Conservation (phyloP, 2,329 filamentous ascomycete genomes). For the Aspergillus ruber region DNA sequence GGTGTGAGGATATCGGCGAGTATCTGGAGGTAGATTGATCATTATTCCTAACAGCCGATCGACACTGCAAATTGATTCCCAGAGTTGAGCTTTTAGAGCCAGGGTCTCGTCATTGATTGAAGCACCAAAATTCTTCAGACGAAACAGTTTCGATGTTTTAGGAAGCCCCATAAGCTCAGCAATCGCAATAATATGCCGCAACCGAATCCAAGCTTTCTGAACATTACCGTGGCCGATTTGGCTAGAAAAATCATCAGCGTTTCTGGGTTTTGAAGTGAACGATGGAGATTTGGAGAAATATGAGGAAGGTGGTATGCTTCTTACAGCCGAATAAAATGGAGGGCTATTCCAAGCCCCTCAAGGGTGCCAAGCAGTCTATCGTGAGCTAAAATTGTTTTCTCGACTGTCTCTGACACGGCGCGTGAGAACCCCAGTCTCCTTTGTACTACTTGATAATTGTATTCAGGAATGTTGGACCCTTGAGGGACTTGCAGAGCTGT, state of each 20-base stretch:
- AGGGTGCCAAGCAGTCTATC: constrained; percentile 10
- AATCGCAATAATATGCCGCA: constrained; percentile 33
- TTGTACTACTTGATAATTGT: neutral
- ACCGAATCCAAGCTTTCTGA: constrained; percentile 29
- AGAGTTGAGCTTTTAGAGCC: constrained; percentile 20
- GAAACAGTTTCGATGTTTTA: constrained; percentile 4
- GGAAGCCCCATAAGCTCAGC: constrained; percentile 35
- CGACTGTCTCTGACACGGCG: constrained; percentile 6
- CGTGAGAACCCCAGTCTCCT: constrained; percentile 4
- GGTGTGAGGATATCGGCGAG: constrained; percentile 13
- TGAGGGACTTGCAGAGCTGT: constrained; percentile 8
- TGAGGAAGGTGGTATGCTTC: constrained; percentile 4
- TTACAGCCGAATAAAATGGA: constrained; percentile 33
- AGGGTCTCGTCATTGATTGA: constrained; percentile 4
- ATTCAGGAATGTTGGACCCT: neutral
- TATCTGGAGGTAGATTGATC: constrained; percentile 31
- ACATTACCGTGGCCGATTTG: constrained; percentile 29
- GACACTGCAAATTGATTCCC: constrained; percentile 26
- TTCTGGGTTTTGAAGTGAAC: neutral
- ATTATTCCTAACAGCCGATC: constrained; percentile 28
- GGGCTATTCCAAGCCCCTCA: constrained; percentile 14
- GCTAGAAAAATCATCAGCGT: constrained; percentile 10
- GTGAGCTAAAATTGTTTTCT: constrained; percentile 9
- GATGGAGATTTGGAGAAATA: neutral
- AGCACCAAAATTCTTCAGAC: neutral